Base-by-base conservation (phyloP, 169 alveolate genomes). In the Plasmodium knowlesi region DNA sequence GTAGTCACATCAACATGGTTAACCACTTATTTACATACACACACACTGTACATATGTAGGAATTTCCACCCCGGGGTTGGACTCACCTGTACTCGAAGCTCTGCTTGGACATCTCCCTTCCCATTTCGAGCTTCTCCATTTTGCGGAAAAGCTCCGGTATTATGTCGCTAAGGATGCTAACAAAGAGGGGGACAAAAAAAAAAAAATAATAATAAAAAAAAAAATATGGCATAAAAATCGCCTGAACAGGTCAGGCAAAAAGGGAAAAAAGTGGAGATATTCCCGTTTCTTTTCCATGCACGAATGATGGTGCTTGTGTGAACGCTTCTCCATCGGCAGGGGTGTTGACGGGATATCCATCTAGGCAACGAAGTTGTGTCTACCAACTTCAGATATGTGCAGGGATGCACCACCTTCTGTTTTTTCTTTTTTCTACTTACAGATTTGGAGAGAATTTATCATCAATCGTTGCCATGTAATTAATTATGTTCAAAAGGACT, bases 401-500 rank as follows among this genome's bases (percentile, higher is more conserved):
- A 43, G 54, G 54, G 10, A 4, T 67, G 30, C 37, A 25, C 37
- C 37, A 22, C 37, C 39, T 67, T 3, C n/a, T 61, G 16, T 22
- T 67, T 22, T 67, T 67, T 67, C 5, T 8, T 22, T 67, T 67
- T 67, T 28, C 76, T 0, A 22, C 19, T 84, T 30, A 85, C 93
- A 53, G 37, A 5, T 74, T 50, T 9, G 67, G 46, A 14, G 93
- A 73, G 25, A 73, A 50, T 74, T 32, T 46, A 22, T 85, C 85
- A 74, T 85, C 93, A 16, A 85, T 74, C 19, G 84, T 85, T n/a
- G 32, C 79, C 30, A 85, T 32, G 43, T 85, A 85, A 74, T 85
- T 85, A 50, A 85, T 32, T 74, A 85, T 85, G 22, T 74, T 85
- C 54, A 85, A 50, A 28, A 73, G 72, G 14, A 74, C 67, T n/a